Percentiles rank a stretch among this genome's conserved stretches.
These are phyloP conservation scores for Globisporangium paroecandrum DNA, from an alignment of 352 stramenopile species.

Conservation along the genomic window DNA sequence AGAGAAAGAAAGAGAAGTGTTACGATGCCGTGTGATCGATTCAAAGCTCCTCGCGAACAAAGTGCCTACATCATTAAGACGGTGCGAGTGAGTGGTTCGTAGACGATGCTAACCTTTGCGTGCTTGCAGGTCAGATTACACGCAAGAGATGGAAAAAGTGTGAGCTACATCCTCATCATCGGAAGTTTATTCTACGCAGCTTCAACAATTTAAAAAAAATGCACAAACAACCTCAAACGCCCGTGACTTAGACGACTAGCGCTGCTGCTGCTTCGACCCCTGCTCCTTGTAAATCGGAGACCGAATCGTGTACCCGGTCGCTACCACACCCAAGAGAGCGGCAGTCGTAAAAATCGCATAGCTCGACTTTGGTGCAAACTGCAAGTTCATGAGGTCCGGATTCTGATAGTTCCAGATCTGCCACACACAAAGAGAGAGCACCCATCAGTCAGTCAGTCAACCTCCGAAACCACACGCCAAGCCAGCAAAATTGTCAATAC, in stretches of 20 bases:
- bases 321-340: constrained; percentile 15
- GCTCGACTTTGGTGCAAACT: constrained; percentile 24
- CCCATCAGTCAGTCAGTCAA: not conserved
- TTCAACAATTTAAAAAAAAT: not conserved
- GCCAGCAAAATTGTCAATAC: not conserved
- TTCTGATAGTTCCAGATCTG: constrained; percentile 69
- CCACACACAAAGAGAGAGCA: not conserved
- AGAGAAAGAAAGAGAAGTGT: not conserved
- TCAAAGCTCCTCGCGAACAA: not conserved
- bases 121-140: not conserved
- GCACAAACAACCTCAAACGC: too few species aligned
- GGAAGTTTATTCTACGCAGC: not conserved
- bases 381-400: constrained; percentile 53
- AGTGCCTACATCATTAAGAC: too few species aligned
- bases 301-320: not conserved
- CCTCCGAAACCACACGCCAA: not conserved
- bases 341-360: constrained; percentile 21
- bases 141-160: not conserved
- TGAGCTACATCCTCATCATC: not conserved
- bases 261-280: not conserved
- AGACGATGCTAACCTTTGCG: not conserved
- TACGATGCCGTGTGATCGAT: not conserved
- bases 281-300: not conserved
- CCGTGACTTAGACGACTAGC: too few species aligned
- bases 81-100: too few species aligned